These are phyloP conservation scores for Aureobasidium sp. DNA, from an alignment of 2,329 filamentous ascomycete genomes.

Conservation along the genomic window DNA sequence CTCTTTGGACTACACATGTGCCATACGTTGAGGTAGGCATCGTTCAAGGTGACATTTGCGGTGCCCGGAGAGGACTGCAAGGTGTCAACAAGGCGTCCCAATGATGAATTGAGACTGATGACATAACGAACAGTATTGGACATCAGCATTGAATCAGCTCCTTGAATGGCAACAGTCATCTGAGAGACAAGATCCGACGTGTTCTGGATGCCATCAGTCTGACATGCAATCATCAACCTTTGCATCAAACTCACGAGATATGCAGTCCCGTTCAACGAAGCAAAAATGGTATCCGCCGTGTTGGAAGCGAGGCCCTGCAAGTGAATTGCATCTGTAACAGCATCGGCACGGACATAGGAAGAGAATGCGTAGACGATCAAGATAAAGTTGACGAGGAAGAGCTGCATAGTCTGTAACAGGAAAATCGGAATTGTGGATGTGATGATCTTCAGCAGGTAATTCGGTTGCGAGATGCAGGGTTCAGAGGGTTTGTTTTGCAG, in stretches of 20 bases:
- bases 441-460: not conserved
- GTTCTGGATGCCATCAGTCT: not conserved
- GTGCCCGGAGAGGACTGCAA: not conserved
- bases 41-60: not conserved
- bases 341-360: not conserved
- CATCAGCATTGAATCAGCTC: not conserved
- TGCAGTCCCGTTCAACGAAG: constrained; percentile 8
- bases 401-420: constrained; percentile 1
- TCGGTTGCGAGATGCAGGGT: not conserved
- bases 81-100: not conserved
- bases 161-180: not conserved
- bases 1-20: not conserved
- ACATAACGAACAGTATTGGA: not conserved
- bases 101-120: not conserved
- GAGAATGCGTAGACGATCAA: not conserved
- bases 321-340: not conserved
- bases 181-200: not conserved
- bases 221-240: not conserved
- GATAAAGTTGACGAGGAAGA: constrained; percentile 1
- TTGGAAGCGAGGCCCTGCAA: not conserved
- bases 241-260: not conserved
- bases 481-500: not conserved
- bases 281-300: not conserved
- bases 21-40: constrained; percentile 13
- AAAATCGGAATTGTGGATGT: not conserved